phyloP scores from a whole-genome alignment of 202 grass and related monocot species.

The Cymbopogon flexuosus region DNA sequence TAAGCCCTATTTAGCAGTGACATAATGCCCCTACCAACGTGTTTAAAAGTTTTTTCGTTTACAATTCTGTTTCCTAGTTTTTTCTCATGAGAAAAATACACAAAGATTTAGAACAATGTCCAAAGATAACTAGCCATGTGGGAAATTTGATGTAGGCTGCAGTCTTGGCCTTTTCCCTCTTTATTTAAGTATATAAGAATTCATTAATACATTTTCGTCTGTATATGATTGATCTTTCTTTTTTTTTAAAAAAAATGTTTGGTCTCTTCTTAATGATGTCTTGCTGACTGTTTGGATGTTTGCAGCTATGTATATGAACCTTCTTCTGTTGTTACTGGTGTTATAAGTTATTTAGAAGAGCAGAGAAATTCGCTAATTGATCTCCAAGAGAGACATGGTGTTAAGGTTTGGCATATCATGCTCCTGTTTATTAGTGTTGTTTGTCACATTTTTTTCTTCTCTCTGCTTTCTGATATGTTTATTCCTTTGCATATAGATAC shows the following conservation, averaged over 20 bases:
- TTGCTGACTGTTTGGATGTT: constrained; percentile 15
- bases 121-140: background rate
- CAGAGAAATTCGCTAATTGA: constrained; percentile 69
- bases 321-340: constrained; percentile 65
- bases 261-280: background rate
- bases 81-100: background rate
- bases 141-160: background rate
- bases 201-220: background rate
- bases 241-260: background rate
- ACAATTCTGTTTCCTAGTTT: background rate
- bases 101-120: background rate
- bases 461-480: constrained; percentile 7
- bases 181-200: constrained; percentile 1
- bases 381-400: constrained; percentile 77
- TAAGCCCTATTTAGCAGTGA: background rate
- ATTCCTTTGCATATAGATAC: constrained; percentile 50
- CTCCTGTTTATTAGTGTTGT: constrained; percentile 11
- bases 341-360: constrained; percentile 85
- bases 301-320: constrained; percentile 94
- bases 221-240: background rate
- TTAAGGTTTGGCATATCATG: constrained; percentile 55
- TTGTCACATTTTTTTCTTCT: background rate
- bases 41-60: background rate
- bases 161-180: background rate
- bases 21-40: background rate